These are phyloP conservation scores for Cyberlindnera mycetangii DNA, from an alignment of 805 yeast species.

Conservation along the genomic window DNA sequence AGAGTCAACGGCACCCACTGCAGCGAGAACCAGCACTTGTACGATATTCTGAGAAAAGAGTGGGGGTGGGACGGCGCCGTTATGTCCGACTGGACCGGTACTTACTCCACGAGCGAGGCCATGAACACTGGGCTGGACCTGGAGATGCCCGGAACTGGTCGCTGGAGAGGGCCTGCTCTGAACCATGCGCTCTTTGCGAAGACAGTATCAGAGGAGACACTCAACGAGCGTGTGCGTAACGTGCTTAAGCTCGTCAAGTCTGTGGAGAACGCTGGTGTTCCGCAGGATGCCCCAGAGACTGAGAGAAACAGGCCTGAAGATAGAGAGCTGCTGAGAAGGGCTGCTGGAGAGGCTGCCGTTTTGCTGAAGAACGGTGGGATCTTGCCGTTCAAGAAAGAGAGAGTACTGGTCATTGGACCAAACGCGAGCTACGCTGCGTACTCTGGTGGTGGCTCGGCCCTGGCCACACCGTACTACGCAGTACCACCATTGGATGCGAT, in stretches of 20 bases:
- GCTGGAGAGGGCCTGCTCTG: constrained; percentile 38
- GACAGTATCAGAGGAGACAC: constrained; percentile 36
- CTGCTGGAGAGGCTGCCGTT: constrained; percentile 53
- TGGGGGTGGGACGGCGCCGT: constrained; percentile 54
- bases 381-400: constrained; percentile 45
- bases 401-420: constrained; percentile 57
- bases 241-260: constrained; percentile 48
- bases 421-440: constrained; percentile 48
- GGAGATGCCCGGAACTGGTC: constrained; percentile 63
- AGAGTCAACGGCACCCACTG: constrained; percentile 57
- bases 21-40: constrained; percentile 39
- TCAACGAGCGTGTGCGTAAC: constrained; percentile 47
- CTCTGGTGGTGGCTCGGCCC: constrained; percentile 65
- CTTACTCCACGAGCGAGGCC: constrained; percentile 43
- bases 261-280: constrained; percentile 40
- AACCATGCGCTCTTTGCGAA: constrained; percentile 36
- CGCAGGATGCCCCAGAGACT: constrained; percentile 37
- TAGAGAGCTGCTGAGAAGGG: constrained; percentile 34
- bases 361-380: constrained; percentile 51
- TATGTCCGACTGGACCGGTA: constrained; percentile 67
- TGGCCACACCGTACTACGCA: constrained; percentile 45
- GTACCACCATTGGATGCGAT: constrained; percentile 49
- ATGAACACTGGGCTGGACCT: constrained; percentile 55
- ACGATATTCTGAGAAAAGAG: constrained; percentile 47
- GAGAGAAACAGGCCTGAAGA: constrained; percentile 44